Evolutionary conservation across 2,329 filamentous ascomycete genomes (phyloP).

Genomic region (Hypoxylon sp.): DNA sequence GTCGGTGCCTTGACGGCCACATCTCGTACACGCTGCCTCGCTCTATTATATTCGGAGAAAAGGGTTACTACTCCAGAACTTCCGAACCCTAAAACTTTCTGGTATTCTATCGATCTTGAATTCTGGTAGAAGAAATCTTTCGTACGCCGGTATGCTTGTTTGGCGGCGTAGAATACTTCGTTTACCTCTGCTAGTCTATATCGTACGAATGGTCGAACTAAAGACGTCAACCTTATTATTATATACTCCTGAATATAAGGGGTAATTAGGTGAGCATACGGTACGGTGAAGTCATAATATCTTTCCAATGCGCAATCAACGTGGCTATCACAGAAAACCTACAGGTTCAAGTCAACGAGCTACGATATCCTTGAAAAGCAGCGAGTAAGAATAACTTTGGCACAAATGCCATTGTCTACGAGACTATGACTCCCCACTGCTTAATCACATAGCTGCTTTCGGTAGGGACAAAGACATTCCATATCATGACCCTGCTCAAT

Average conservation of each 20-base stretch:
- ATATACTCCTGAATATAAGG: not conserved
- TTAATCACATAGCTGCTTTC: slow-evolving; percentile 21
- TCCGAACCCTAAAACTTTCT: slow-evolving; percentile 31
- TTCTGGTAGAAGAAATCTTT: slow-evolving; percentile 17
- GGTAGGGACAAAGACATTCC: slow-evolving; percentile 26
- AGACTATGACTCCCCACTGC: not conserved
- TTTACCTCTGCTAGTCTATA: slow-evolving; percentile 4
- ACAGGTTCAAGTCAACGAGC: not conserved
- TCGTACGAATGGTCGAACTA: slow-evolving; percentile 30
- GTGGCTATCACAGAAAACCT: too few relatives aligned
- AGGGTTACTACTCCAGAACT: slow-evolving; percentile 27
- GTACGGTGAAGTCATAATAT: slow-evolving; percentile 17
- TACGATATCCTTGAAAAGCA: not conserved
- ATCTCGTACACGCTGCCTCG: slow-evolving; percentile 10
- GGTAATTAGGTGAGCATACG: slow-evolving; percentile 20
- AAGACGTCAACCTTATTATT: slow-evolving; percentile 1
- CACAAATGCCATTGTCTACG: slow-evolving; percentile 18
- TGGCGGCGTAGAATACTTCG: slow-evolving; percentile 17
- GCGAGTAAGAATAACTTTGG: not conserved
- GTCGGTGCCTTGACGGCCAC: slow-evolving; percentile 31
- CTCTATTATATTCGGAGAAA: slow-evolving; percentile 13
- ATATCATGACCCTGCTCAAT: not conserved
- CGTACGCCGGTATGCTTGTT: slow-evolving; percentile 7
- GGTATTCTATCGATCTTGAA: slow-evolving; percentile 2
- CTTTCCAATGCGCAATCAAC: not conserved